Percentiles rank a stretch among this genome's conserved stretches.
Evolutionary conservation across 2,329 filamentous ascomycete genomes (phyloP).

Genomic region (Thelonectria blattea): DNA sequence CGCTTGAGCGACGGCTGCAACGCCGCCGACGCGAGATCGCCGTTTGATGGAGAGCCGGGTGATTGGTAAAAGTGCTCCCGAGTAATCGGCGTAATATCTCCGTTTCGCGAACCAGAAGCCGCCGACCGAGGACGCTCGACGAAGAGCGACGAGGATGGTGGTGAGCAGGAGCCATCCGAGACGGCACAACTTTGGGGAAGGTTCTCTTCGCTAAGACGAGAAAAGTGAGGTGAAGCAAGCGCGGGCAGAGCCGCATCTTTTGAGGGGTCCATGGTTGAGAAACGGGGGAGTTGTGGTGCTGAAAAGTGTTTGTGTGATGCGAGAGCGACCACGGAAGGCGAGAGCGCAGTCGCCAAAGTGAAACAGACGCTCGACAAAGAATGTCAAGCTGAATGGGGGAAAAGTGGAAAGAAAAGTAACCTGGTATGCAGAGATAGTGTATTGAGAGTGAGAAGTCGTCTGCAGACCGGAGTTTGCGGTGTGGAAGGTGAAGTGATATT

Average conservation of each 20-base stretch:
- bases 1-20: slow-evolving; percentile 5
- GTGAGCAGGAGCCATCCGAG: slow-evolving; percentile 13
- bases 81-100: neutral
- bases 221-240: neutral
- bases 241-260: neutral
- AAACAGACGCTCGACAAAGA: neutral
- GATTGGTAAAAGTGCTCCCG: neutral
- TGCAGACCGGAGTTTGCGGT: neutral
- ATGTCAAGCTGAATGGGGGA: neutral
- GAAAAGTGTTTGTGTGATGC: neutral
- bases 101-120: neutral
- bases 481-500: neutral
- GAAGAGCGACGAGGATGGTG: slow-evolving; percentile 28
- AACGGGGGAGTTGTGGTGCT: neutral
- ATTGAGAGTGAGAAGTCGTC: neutral
- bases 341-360: neutral
- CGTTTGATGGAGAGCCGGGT: neutral
- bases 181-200: neutral
- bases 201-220: neutral
- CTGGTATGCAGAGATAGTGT: neutral
- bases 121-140: slow-evolving; percentile 14
- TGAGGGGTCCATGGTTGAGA: neutral
- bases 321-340: neutral
- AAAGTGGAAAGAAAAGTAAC: neutral
- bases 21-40: slow-evolving; percentile 4